These are phyloP conservation scores for Leucocoprinus leucothites DNA, from an alignment of 768 basidiomycete species.

Conservation along the genomic window DNA sequence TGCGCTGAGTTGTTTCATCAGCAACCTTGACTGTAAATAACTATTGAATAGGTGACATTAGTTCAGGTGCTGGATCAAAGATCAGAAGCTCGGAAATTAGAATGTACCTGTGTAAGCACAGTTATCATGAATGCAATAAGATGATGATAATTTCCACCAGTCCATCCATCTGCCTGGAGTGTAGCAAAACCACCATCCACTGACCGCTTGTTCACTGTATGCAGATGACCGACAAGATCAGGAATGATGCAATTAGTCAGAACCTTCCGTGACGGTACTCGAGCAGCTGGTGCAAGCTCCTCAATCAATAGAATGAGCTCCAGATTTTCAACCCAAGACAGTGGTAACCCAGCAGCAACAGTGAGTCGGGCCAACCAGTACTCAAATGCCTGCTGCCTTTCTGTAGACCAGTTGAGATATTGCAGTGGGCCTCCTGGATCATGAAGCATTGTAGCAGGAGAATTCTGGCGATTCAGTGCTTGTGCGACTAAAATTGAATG, in stretches of 20 bases:
- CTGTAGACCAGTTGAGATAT: no score
- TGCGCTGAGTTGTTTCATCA: conserved; percentile 27
- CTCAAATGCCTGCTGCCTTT: conserved; percentile 22
- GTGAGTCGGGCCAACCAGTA: conserved; percentile 21
- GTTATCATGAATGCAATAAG: conserved; percentile 29
- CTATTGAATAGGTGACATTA: conserved; percentile 16
- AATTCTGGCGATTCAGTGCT: no score
- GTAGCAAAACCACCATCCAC: conserved; percentile 18
- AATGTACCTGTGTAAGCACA: no score
- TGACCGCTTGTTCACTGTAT: not conserved
- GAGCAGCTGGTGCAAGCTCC: conserved; percentile 27
- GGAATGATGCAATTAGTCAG: conserved; percentile 24
- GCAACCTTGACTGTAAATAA: conserved; percentile 26
- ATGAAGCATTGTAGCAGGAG: no score
- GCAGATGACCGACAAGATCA: conserved; percentile 8
- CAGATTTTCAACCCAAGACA: conserved; percentile 36
- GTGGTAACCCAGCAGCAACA: conserved; percentile 28
- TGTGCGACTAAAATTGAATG: no score
- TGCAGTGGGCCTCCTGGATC: not conserved
- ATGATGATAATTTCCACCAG: conserved; percentile 29
- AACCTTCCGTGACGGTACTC: conserved; percentile 19
- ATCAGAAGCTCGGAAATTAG: no score
- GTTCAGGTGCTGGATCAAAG: not conserved
- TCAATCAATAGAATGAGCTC: conserved; percentile 27
- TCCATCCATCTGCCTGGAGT: conserved; percentile 35